Conservation (phyloP, 2,329 filamentous ascomycete genomes). For the Verticillium nubilum region DNA sequence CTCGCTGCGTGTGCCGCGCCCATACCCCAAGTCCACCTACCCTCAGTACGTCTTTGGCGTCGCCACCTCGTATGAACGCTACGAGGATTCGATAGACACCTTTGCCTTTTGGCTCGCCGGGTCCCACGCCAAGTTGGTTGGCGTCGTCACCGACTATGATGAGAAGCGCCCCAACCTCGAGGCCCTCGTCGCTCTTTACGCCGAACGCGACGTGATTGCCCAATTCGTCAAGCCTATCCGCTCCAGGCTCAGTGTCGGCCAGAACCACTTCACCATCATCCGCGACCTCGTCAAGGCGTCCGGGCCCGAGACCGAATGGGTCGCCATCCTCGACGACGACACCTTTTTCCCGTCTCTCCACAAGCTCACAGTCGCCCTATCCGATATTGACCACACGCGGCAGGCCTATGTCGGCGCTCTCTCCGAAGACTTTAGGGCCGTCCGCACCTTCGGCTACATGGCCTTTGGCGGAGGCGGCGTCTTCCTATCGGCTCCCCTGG, state of each 20-base stretch:
- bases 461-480: conserved; percentile 57
- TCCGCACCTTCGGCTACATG: conserved; percentile 50
- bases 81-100: conserved; percentile 42
- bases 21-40: conserved; percentile 36
- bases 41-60: conserved; percentile 52
- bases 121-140: conserved; percentile 45
- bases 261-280: conserved; percentile 54
- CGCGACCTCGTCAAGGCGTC: conserved; percentile 39
- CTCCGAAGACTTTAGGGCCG: conserved; percentile 48
- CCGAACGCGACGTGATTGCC: conserved; percentile 24
- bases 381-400: conserved; percentile 39
- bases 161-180: conserved; percentile 20
- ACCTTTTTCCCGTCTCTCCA: conserved; percentile 56
- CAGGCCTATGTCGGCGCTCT: conserved; percentile 51
- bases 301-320: conserved; percentile 44
- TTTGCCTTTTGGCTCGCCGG: conserved; percentile 52
- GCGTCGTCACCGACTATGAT: conserved; percentile 39
- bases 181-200: conserved; percentile 21
- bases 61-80: conserved; percentile 44
- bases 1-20: conserved; percentile 37
- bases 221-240: conserved; percentile 26
- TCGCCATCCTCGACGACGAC: conserved; percentile 55
- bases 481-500: conserved; percentile 50
- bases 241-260: conserved; percentile 33
- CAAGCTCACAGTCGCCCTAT: conserved; percentile 41